Conservation (phyloP, 148 eudicot species). For the Camellia lanceoleosa region DNA sequence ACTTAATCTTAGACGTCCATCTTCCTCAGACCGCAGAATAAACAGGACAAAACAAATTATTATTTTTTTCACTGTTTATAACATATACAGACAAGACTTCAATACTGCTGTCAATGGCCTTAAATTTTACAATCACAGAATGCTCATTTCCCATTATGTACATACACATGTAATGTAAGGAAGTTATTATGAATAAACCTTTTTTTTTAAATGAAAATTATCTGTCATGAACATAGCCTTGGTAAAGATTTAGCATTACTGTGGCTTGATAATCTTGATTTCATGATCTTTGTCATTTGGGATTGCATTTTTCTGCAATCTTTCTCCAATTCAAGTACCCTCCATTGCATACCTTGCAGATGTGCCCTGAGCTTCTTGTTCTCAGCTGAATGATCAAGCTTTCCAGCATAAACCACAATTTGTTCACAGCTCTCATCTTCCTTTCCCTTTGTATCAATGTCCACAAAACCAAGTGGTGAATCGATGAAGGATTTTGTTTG, state of each 20-base stretch:
- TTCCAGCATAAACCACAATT: constrained; percentile 45
- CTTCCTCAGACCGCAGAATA: background rate
- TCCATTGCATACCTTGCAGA: constrained; percentile 66
- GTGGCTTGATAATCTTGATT: constrained; percentile 47
- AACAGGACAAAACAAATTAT: too few species aligned
- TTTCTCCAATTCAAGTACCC: constrained; percentile 73
- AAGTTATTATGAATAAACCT: background rate
- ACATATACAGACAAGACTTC: background rate
- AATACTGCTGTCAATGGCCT: background rate
- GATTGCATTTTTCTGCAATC: constrained; percentile 67
- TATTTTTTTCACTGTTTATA: background rate
- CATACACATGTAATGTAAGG: background rate
- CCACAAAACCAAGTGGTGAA: constrained; percentile 28
- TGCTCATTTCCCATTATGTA: constrained; percentile 18
- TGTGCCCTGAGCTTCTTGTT: constrained; percentile 57
- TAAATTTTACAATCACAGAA: background rate
- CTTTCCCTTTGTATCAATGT: constrained; percentile 10
- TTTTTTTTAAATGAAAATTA: background rate
- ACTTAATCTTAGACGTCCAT: constrained; percentile 12
- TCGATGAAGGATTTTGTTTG: constrained; percentile 24
- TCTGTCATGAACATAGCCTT: constrained; percentile 54
- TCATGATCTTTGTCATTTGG: constrained; percentile 68
- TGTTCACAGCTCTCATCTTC: constrained; percentile 31
- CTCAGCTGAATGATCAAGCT: constrained; percentile 39
- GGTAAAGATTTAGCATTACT: constrained; percentile 52